phyloP scores from a whole-genome alignment of 1,139 yeast genomes.

The Sugiyamaella xylanicola region DNA sequence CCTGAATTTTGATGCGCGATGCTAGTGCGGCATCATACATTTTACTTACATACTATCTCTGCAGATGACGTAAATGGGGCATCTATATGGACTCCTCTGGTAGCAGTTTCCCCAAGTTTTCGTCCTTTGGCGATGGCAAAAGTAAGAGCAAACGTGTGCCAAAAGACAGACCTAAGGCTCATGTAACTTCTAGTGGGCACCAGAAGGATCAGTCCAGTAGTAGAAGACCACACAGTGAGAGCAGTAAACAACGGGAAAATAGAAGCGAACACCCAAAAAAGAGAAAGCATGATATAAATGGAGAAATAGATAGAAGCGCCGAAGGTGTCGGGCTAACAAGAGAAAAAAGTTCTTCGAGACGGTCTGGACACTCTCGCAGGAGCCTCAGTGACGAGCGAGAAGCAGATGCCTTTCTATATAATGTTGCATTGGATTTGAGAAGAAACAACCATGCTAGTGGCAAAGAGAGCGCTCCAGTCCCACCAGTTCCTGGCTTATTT shows the following conservation, averaged over 20 bases:
- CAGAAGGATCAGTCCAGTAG: no score
- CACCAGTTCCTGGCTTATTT: constrained; percentile 2
- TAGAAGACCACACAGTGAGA: no score
- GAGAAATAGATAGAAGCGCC: no score
- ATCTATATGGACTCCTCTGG: not conserved
- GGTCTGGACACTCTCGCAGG: no score
- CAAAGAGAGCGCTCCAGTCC: not conserved
- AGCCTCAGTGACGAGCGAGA: not conserved
- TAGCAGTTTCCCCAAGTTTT: not conserved
- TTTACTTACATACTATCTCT: no score
- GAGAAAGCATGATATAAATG: no score
- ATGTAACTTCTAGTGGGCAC: not conserved
- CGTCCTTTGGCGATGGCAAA: not conserved
- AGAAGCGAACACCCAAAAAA: no score
- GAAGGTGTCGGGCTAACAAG: no score
- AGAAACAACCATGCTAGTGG: not conserved
- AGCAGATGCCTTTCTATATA: constrained; percentile 4
- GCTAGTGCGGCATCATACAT: no score
- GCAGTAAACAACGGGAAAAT: no score
- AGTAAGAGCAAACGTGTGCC: not conserved
- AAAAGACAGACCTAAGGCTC: not conserved
- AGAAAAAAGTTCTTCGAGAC: no score
- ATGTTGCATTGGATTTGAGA: not conserved
- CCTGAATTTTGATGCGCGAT: no score
- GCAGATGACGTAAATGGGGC: not conserved